Conservation (phyloP, 2,329 filamentous ascomycete genomes). For the Phoma sp. region DNA sequence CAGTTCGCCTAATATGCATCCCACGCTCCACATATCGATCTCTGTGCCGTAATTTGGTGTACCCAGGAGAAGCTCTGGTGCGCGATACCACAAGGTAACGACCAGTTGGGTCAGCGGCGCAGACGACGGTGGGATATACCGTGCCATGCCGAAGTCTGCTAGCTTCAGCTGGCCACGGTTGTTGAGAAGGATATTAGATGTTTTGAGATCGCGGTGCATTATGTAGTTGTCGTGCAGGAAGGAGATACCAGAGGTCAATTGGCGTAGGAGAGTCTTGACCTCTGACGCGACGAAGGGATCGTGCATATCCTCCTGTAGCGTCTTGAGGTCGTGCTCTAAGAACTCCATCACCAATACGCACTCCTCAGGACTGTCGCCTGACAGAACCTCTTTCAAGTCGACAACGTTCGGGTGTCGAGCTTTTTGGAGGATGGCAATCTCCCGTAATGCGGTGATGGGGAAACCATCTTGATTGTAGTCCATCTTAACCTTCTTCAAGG, state of each 20-base stretch:
- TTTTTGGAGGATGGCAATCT: conserved; percentile 89
- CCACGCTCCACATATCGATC: conserved; percentile 94
- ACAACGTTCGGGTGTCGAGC: conserved; percentile 85
- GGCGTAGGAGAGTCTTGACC: conserved; percentile 85
- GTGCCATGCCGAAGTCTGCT: conserved; percentile 97
- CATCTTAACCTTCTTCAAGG: conserved; percentile 92
- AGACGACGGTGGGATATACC: conserved; percentile 73
- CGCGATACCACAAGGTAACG: conserved; percentile 95
- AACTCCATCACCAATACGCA: conserved; percentile 97
- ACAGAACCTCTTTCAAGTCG: conserved; percentile 79
- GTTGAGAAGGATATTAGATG: conserved; percentile 75
- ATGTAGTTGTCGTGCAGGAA: conserved; percentile 93
- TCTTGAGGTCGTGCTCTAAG: conserved; percentile 94
- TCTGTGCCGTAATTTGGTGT: conserved; percentile 74
- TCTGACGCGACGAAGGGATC: conserved; percentile 93
- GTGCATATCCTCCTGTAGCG: conserved; percentile 89
- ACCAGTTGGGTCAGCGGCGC: conserved; percentile 88
- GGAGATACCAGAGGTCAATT: conserved; percentile 78
- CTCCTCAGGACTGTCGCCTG: conserved; percentile 69
- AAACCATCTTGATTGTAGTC: conserved; percentile 77
- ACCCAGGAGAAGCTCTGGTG: conserved; percentile 88
- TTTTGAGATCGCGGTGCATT: conserved; percentile 58
- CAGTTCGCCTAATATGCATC: conserved; percentile 94
- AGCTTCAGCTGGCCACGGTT: conserved; percentile 95
- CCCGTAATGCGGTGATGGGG: conserved; percentile 88